Base-by-base conservation (phyloP, 495 filamentous ascomycete genomes). In the Aspergillus funiculosus region DNA sequence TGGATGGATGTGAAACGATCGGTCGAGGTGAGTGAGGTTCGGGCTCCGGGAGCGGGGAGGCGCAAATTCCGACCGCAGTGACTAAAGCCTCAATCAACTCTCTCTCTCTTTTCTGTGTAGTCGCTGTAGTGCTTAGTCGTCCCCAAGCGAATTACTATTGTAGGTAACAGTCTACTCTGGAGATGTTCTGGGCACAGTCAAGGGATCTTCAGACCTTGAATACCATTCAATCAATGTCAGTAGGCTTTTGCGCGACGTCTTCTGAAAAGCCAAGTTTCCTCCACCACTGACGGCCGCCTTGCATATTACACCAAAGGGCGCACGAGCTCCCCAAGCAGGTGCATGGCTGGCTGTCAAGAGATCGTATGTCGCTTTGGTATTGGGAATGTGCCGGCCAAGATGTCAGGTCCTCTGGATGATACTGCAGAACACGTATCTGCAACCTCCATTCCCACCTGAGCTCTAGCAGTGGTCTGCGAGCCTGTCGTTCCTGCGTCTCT, bases 41-140 rank as follows among this genome's bases (percentile, higher is more conserved):
- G 49, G 46, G 43, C 52, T 50, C 50, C 56, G 56, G 56, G 52
- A 59, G 56, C 56, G 56, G 56, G 56, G 56, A 59, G 54, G 49
- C 49, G 52, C 52, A 52, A 44, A 46, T 55, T 58, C 55, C 55
- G 51, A 39, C 50, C 46, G 46, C n/a, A n/a, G 46, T 43, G 19
- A 19, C 27, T 19, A 14, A 46, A 20, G 13, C 28, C 38, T 22
- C 18, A 26, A 19, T 24, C 29, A 34, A 24, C 17, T 18, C 31
- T 7, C 8, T 39, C 36, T 1, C 17, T 39, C 36, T 7, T 21
- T n/a, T n/a, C n/a, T n/a, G n/a, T n/a, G n/a, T n/a, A n/a, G n/a
- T n/a, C n/a, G n/a, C n/a, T n/a, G n/a, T n/a, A n/a, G n/a, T n/a
- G n/a, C n/a, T n/a, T n/a, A n/a, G n/a, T n/a, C n/a, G n/a, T n/a